Conservation (phyloP, 2,329 filamentous ascomycete species). For the Blastomyces emzantsi region DNA sequence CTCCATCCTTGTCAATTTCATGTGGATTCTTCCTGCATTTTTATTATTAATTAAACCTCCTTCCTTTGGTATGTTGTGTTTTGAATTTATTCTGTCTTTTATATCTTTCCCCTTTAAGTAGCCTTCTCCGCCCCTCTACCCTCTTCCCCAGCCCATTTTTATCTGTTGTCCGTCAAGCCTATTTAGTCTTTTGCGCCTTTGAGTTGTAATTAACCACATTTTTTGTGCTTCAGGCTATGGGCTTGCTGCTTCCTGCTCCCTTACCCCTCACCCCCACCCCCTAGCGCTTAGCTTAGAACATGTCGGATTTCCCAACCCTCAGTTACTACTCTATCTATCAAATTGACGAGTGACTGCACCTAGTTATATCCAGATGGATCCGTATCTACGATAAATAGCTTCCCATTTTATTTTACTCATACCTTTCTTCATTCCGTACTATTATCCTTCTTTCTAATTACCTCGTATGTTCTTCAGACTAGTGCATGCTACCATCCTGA, state of each 20-base stretch:
- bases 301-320: not conserved
- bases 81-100: not conserved
- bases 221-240: not conserved
- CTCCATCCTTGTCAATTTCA: not conserved
- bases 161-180: not conserved
- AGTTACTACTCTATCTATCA: not conserved
- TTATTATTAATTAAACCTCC: not conserved
- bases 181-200: not conserved
- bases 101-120: not conserved
- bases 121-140: not conserved
- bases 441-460: not conserved
- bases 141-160: not conserved
- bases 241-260: not conserved
- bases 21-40: slow-evolving; percentile 2
- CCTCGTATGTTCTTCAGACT: not conserved
- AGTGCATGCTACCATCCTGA: not conserved
- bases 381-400: not conserved
- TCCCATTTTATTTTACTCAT: not conserved
- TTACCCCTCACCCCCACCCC: not conserved
- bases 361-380: not conserved
- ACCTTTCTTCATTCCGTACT: not conserved
- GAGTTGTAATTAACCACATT: not conserved
- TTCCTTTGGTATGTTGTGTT: not conserved
- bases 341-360: not conserved
- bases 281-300: not conserved